Conservation (phyloP, 139 green algal species). For the Chlorella ohadii region DNA sequence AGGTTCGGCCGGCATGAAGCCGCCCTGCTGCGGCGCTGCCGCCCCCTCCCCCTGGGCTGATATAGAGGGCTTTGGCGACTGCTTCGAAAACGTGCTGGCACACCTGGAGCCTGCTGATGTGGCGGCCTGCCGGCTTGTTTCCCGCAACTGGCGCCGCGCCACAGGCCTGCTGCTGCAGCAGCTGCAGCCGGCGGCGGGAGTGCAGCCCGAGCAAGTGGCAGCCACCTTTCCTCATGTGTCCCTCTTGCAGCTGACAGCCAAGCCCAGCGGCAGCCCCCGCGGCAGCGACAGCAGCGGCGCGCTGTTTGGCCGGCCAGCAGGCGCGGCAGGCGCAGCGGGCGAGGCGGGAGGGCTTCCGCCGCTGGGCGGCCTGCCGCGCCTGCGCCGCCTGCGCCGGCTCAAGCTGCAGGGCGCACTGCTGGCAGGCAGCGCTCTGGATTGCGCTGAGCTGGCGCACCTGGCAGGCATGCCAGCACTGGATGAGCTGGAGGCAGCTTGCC, state of each 20-base stretch:
- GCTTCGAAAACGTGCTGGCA: slow-evolving; percentile 6
- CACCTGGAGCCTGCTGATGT: slow-evolving; percentile 3
- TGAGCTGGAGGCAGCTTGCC: background rate
- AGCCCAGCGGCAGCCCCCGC: background rate
- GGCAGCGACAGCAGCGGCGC: background rate
- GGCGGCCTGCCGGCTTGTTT: slow-evolving; percentile 19
- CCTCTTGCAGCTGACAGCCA: background rate
- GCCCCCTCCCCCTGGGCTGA: background rate
- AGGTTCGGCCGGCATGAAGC: no score
- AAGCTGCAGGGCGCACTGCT: background rate
- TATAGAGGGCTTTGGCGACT: slow-evolving; percentile 11
- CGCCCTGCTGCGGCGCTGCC: no score
- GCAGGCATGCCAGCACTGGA: background rate
- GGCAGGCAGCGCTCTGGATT: slow-evolving; percentile 3
- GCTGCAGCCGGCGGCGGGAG: background rate
- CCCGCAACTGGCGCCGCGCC: slow-evolving; percentile 5
- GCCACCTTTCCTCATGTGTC: background rate
- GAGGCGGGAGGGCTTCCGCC: background rate
- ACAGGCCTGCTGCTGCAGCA: slow-evolving; percentile 1
- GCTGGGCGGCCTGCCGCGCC: background rate
- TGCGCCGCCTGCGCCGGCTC: slow-evolving; percentile 19
- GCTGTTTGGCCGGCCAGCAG: no score
- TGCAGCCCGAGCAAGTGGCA: background rate
- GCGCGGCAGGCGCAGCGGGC: no score
- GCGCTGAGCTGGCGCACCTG: slow-evolving; percentile 1